A percentile compares a stretch with the other conserved stretches of the same genome.
Conservation (phyloP, 1,139 yeast species). For the Yamadazyma atmosphaerica region DNA sequence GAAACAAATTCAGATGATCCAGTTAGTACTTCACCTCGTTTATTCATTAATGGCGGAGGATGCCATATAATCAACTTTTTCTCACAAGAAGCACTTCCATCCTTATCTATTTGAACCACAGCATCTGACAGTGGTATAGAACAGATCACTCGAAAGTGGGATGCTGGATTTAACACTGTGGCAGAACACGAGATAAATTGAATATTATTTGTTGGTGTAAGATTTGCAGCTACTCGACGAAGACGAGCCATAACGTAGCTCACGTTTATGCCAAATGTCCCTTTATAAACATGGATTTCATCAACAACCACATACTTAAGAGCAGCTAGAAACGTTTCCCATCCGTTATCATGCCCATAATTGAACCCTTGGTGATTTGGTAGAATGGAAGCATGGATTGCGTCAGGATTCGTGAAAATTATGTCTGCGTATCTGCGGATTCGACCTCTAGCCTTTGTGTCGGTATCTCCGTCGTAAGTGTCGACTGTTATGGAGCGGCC, state of each 20-base stretch:
- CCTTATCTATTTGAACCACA: conserved; percentile 59
- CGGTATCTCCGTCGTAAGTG: conserved; percentile 94
- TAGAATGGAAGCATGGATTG: conserved; percentile 79
- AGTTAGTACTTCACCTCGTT: conserved; percentile 45
- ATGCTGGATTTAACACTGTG: conserved; percentile 70
- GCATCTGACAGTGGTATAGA: conserved; percentile 50
- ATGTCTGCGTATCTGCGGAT: conserved; percentile 69
- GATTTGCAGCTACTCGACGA: conserved; percentile 17
- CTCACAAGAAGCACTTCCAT: conserved; percentile 87
- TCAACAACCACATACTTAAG: conserved; percentile 81
- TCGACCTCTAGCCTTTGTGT: conserved; percentile 46
- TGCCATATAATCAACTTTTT: conserved; percentile 81
- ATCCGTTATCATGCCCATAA: conserved; percentile 30
- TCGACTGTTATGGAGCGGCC: conserved; percentile 50
- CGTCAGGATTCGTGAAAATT: conserved; percentile 93
- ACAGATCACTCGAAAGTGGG: conserved; percentile 72
- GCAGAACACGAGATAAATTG: conserved; percentile 90
- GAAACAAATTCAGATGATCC: conserved; percentile 3
- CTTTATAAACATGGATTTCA: conserved; percentile 86
- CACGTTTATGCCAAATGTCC: conserved; percentile 91
- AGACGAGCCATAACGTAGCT: conserved; percentile 80
- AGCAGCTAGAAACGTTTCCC: conserved; percentile 68
- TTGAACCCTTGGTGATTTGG: conserved; percentile 57
- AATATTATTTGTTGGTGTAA: conserved; percentile 23
- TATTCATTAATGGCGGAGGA: conserved; percentile 66